phyloP scores from a whole-genome alignment of 352 stramenopile species.

The Phytophthora litchii region DNA sequence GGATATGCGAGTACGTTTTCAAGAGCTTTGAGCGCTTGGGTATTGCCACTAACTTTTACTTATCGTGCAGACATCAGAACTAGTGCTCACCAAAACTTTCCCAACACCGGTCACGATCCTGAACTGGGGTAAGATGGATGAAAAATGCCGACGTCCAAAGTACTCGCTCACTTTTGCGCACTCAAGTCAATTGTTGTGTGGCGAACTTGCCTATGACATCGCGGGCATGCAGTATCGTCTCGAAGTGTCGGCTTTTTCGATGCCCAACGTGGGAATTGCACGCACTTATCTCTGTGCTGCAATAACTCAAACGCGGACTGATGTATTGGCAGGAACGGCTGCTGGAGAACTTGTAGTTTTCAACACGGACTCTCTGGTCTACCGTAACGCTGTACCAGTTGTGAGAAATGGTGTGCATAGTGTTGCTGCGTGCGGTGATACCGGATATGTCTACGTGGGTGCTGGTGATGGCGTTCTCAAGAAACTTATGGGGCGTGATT shows the following conservation, averaged over 20 bases:
- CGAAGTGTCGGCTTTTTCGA: constrained; percentile 63
- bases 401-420: constrained; percentile 81
- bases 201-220: constrained; percentile 77
- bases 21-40: neutral
- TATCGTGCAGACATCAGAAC: constrained; percentile 59
- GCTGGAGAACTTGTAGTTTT: constrained; percentile 90
- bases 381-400: constrained; percentile 66
- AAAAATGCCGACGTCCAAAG: constrained; percentile 72
- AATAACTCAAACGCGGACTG: constrained; percentile 58
- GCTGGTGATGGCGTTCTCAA: constrained; percentile 88
- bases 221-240: constrained; percentile 81
- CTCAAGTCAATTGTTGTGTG: constrained; percentile 66
- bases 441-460: constrained; percentile 78
- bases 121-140: constrained; percentile 71
- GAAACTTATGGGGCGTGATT: constrained; percentile 76
- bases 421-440: constrained; percentile 63
- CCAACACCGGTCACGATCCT: constrained; percentile 65
- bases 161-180: constrained; percentile 72
- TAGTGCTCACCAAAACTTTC: constrained; percentile 75
- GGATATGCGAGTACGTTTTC: constrained; percentile 65
- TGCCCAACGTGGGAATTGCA: constrained; percentile 77
- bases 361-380: constrained; percentile 67
- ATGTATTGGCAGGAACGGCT: constrained; percentile 67
- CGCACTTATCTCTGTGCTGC: constrained; percentile 69
- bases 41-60: neutral